Evolutionary conservation across 202 grass and related monocot genomes (phyloP), one percentile per base, ranked within the genome.

Genomic region (Schoenoplectus tabernaemontani): DNA sequence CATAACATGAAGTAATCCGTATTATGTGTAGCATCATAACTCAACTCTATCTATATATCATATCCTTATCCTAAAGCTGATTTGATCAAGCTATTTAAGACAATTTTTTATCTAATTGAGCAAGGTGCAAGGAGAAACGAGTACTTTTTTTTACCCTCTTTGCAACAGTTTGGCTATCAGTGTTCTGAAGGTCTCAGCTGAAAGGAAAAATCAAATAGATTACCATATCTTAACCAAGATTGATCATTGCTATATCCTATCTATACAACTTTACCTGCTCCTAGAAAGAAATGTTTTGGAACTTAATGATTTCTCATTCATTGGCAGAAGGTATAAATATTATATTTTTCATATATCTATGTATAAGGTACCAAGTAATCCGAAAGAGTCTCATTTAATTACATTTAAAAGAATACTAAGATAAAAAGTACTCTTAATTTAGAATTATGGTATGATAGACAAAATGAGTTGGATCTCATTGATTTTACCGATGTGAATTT

Each of bases 201-300:
- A 47, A 80, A 62, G 23, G 59, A 65, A 48, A 79, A 41, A 64
- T 34, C 50, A 48, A 48, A 80, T 64, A 75, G 3, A 75, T 69
- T 46, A 19, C 39, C 0, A 69, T 24, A 19, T 9, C 33, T 46
- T 24, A 66, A 68, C 64, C 64, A 43, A 68, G 37, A 39, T 65
- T 38, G 58, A 32, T 22, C 9, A 65, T n/a, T n/a, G n/a, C n/a
- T 72, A 51, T 16, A 32, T 48, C 43, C 44, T 73, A 51, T 73
- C 43, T 51, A 43, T 73, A 50, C 26, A 6, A 75, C 46, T 54
- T 74, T 53, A 17, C 64, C n/a, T 12, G 64, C 5, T 41, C 11
- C 7, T 42, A 68, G 19, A 17, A 68, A 12, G n/a, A 1, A 42
- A 37, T 43, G 36, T 4, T 67, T 38, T 42, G n/a, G 38, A 68